Percentiles rank a stretch among this genome's conserved stretches.
These are phyloP conservation scores for Porphyrellus cyaneotinctus DNA, from an alignment of 768 basidiomycete species.

Conservation along the genomic window DNA sequence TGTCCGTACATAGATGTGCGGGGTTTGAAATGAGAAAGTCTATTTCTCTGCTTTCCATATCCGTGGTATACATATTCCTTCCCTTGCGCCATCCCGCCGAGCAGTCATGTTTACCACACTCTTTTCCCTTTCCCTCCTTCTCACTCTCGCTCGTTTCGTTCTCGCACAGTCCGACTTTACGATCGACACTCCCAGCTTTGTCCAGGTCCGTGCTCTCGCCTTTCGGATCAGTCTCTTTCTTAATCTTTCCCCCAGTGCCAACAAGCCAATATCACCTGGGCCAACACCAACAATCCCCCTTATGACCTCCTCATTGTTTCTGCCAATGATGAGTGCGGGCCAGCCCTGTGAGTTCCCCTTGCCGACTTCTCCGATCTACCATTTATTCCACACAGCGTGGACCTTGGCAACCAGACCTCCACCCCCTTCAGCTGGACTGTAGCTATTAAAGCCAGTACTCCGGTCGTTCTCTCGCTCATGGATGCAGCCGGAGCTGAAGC, in stretches of 20 bases:
- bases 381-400: constrained; percentile 39
- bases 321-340: constrained; percentile 53
- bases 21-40: constrained; percentile 21
- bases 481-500: constrained; percentile 56
- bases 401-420: constrained; percentile 53
- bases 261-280: constrained; percentile 49
- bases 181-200: constrained; percentile 47
- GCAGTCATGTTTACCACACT: constrained; percentile 72
- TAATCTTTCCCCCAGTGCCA: constrained; percentile 48
- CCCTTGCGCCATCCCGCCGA: constrained; percentile 3
- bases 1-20: too few species aligned
- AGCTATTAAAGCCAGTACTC: constrained; percentile 43
- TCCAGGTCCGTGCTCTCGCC: constrained; percentile 43
- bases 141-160: constrained; percentile 47
- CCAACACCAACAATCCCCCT: constrained; percentile 35
- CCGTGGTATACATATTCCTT: constrained; percentile 13
- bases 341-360: constrained; percentile 46
- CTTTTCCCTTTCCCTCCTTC: constrained; percentile 69
- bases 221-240: neutral
- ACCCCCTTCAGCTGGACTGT: constrained; percentile 40
- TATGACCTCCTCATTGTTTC: constrained; percentile 59
- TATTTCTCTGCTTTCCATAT: constrained; percentile 11
- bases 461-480: constrained; percentile 49
- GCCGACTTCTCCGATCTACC: neutral
- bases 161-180: constrained; percentile 46